phyloP scores from a whole-genome alignment of 345 rosid genomes.

The Lepidium didymum region DNA sequence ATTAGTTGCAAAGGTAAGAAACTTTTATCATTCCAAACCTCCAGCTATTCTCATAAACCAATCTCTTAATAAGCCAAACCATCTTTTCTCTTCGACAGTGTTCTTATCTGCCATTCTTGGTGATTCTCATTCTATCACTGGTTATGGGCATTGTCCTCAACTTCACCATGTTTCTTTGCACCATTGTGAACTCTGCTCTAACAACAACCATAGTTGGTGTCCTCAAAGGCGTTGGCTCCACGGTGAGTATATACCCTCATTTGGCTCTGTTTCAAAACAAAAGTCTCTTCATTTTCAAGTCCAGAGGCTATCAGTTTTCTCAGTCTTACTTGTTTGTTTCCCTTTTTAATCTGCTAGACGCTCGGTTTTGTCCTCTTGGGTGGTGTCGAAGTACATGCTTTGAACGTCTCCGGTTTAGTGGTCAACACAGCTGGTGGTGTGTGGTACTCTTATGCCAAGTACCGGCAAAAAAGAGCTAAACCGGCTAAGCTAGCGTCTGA shows the following conservation, averaged over 20 bases:
- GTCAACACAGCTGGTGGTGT: slow-evolving; percentile 92
- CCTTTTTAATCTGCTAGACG: slow-evolving; percentile 38
- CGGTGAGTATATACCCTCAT: slow-evolving; percentile 46
- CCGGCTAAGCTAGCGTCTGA: slow-evolving; percentile 44
- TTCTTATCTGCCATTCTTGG: slow-evolving; percentile 62
- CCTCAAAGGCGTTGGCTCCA: slow-evolving; percentile 95
- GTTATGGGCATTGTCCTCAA: slow-evolving; percentile 93
- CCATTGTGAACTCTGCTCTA: slow-evolving; percentile 92
- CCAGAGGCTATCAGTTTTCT: not conserved
- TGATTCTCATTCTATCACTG: slow-evolving; percentile 60
- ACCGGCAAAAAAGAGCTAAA: slow-evolving; percentile 65
- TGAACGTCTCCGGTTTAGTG: slow-evolving; percentile 77
- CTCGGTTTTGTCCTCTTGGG: slow-evolving; percentile 89
- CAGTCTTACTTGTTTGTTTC: not conserved
- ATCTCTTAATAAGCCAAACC: not conserved
- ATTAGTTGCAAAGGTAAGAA: slow-evolving; percentile 76
- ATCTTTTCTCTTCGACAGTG: slow-evolving; percentile 40
- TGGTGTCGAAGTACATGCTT: slow-evolving; percentile 81
- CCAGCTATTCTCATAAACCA: not conserved
- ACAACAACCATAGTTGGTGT: slow-evolving; percentile 98
- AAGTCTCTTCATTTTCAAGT: not conserved
- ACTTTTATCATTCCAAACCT: not conserved
- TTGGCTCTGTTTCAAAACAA: not conserved
- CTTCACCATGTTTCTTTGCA: slow-evolving; percentile 95
- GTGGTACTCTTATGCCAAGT: slow-evolving; percentile 89